Evolutionary conservation across 1,139 yeast species (phyloP).

Genomic region (Saccharomyces uvarum): DNA sequence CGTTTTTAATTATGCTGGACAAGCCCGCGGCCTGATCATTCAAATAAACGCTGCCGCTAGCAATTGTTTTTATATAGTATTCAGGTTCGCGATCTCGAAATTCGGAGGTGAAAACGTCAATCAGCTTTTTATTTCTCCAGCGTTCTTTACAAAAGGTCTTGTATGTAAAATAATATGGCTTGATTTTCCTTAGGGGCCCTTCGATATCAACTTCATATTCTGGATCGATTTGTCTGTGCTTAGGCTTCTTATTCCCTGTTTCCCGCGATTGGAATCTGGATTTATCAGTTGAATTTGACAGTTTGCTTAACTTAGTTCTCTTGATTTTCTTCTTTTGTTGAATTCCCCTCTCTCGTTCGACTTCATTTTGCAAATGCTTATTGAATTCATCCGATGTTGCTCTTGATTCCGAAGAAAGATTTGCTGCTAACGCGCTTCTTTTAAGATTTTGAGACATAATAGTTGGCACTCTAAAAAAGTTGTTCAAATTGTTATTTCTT

Average conservation of each 20-base stretch:
- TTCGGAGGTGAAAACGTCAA: slow-evolving; percentile 76
- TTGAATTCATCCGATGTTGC: slow-evolving; percentile 8
- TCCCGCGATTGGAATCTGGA: slow-evolving; percentile 29
- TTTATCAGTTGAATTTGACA: slow-evolving; percentile 2
- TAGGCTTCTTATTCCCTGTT: slow-evolving; percentile 23
- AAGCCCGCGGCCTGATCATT: slow-evolving; percentile 58
- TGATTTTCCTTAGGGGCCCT: slow-evolving; percentile 60
- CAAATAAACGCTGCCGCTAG: slow-evolving; percentile 63
- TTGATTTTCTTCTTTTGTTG: slow-evolving; percentile 31
- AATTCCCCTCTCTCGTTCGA: slow-evolving; percentile 11
- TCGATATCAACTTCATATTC: slow-evolving; percentile 36
- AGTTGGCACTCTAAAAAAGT: neutral
- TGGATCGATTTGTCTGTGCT: slow-evolving; percentile 30
- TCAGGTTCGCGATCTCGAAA: slow-evolving; percentile 72
- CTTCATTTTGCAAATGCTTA: slow-evolving; percentile 11
- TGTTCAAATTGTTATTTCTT: neutral
- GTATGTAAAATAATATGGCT: slow-evolving; percentile 84
- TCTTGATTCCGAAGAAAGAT: neutral
- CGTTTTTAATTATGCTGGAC: slow-evolving; percentile 66
- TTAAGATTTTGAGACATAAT: neutral
- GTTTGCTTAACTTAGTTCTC: slow-evolving; percentile 3
- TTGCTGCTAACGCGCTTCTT: neutral
- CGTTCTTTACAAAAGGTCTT: slow-evolving; percentile 84
- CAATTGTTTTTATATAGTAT: slow-evolving; percentile 63
- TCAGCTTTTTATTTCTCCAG: slow-evolving; percentile 75